Conservation (phyloP, 2,329 filamentous ascomycete genomes). For the Ophiostoma ulmi region DNA sequence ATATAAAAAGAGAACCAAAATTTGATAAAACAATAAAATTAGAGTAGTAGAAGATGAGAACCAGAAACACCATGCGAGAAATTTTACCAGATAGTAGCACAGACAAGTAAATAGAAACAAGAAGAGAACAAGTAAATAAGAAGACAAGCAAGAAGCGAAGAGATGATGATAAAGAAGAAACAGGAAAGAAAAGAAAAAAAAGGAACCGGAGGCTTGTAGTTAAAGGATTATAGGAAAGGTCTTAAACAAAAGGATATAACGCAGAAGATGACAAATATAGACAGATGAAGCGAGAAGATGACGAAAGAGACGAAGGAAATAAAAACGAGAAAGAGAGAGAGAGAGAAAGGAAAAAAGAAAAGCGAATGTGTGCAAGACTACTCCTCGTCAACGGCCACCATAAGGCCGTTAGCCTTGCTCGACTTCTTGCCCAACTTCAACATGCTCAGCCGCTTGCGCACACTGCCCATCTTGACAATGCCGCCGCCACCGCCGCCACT, state of each 20-base stretch:
- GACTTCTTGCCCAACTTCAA: conserved; percentile 69
- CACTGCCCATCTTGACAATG: conserved; percentile 52
- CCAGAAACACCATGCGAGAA: conserved; percentile 6
- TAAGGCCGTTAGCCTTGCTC: conserved; percentile 49
- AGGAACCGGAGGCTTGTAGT: neutral
- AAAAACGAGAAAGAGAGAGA: neutral
- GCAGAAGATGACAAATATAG: neutral
- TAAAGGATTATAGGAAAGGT: neutral
- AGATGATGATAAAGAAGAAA: neutral
- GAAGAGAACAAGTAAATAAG: neutral
- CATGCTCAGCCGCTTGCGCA: conserved; percentile 74
- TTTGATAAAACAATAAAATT: neutral
- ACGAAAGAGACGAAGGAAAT: neutral
- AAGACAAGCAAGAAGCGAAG: neutral
- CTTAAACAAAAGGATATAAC: conserved; percentile 14
- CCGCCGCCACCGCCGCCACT: conserved; percentile 27
- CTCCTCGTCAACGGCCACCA: conserved; percentile 55
- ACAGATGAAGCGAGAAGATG: neutral
- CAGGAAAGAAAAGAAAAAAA: neutral
- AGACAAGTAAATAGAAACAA: neutral
- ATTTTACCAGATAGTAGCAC: neutral
- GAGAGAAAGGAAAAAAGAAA: neutral
- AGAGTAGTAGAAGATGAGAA: neutral
- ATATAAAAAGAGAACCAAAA: neutral
- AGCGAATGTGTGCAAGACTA: conserved; percentile 27